Evolutionary conservation across 495 filamentous ascomycete species (phyloP).

Genomic region (Penicilliopsis zonata): DNA sequence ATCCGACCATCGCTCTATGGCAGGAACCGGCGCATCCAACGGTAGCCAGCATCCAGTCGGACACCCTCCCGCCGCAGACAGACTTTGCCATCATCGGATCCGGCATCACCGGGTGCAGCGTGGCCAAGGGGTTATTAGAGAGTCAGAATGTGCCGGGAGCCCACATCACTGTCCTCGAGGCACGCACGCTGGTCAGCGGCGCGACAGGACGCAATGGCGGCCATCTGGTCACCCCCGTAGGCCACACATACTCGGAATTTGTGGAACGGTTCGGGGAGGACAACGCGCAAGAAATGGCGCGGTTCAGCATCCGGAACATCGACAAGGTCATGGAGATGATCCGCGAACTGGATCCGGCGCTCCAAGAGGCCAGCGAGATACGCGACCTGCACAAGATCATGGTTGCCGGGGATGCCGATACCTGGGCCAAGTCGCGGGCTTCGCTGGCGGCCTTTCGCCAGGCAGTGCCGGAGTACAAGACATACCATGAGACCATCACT

Average conservation of each 20-base stretch:
- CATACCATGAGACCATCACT: constrained; percentile 16
- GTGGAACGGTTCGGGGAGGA: constrained; percentile 12
- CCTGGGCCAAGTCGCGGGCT: constrained; percentile 1
- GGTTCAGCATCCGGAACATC: constrained; percentile 21
- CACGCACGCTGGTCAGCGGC: constrained; percentile 65
- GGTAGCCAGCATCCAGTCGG: constrained; percentile 47
- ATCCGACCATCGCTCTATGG: constrained; percentile 66
- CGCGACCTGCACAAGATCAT: constrained; percentile 3
- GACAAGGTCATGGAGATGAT: constrained; percentile 17
- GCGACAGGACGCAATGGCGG: constrained; percentile 58
- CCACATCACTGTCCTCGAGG: constrained; percentile 71
- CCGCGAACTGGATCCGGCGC: constrained; percentile 8
- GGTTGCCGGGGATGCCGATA: not conserved
- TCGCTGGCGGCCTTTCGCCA: not conserved
- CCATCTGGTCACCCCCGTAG: constrained; percentile 19
- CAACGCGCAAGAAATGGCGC: constrained; percentile 13
- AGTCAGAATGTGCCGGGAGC: constrained; percentile 28
- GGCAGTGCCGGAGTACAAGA: constrained; percentile 4
- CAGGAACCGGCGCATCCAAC: constrained; percentile 41
- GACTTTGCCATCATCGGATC: constrained; percentile 62
- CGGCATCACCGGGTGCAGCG: constrained; percentile 59
- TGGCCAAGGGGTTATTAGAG: constrained; percentile 48
- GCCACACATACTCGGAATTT: constrained; percentile 14
- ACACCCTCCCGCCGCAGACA: constrained; percentile 39
- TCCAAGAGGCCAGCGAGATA: not conserved